Percentiles rank a stretch among this genome's conserved stretches.
These are phyloP conservation scores for Volvox reticuliferus DNA, from an alignment of 139 green algal genomes.

Conservation along the genomic window DNA sequence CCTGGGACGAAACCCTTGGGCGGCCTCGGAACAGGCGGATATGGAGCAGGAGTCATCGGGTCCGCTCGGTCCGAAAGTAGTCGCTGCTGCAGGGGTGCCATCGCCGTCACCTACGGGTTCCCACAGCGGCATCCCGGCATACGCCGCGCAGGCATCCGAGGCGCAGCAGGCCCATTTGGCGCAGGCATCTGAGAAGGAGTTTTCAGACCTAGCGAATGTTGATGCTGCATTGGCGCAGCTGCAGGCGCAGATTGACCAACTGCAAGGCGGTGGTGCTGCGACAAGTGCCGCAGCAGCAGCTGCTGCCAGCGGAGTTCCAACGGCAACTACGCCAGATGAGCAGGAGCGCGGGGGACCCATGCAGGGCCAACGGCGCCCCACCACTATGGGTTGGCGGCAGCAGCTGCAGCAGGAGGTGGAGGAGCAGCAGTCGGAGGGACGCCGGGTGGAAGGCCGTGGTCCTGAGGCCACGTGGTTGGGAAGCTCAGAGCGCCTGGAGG, in stretches of 20 bases:
- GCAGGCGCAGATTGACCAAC: background rate
- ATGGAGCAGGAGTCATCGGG: background rate
- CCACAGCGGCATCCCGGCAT: too few relatives aligned
- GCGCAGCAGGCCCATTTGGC: background rate
- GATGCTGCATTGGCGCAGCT: background rate
- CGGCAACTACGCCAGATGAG: background rate
- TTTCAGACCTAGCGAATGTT: background rate
- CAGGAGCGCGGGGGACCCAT: too few relatives aligned
- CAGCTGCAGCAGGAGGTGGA: background rate
- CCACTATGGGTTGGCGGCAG: background rate
- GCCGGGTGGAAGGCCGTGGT: background rate
- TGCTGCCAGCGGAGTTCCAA: background rate
- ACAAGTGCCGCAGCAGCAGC: background rate
- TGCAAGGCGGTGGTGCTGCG: background rate
- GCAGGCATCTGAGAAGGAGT: background rate
- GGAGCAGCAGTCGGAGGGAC: background rate
- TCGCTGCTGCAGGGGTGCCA: background rate
- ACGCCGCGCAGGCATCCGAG: background rate
- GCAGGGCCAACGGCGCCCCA: too few relatives aligned
- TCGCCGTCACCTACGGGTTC: too few relatives aligned
- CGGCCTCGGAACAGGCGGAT: background rate
- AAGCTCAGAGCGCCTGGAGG: background rate
- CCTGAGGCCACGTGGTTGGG: too few relatives aligned
- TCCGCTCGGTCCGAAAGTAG: background rate
- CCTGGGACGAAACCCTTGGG: conserved; percentile 15